Evolutionary conservation across 495 filamentous ascomycete species (phyloP).

Genomic region (Mytilinidion resinicola): DNA sequence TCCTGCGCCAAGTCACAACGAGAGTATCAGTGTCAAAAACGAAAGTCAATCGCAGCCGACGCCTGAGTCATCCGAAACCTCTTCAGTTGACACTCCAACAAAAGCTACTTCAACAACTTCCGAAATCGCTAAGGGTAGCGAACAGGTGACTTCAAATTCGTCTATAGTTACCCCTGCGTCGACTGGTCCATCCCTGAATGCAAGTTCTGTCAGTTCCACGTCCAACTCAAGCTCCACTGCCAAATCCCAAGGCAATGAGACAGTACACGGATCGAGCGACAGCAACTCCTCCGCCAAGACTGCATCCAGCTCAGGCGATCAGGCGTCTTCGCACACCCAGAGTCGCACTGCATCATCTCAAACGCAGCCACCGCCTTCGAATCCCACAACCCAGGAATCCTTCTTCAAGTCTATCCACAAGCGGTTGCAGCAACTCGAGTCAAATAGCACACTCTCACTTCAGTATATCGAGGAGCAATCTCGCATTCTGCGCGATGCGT

Average conservation of each 20-base stretch:
- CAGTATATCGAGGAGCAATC: conserved; percentile 98
- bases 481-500: conserved; percentile 81
- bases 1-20: too few species aligned
- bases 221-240: not conserved
- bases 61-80: too few species aligned
- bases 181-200: not conserved
- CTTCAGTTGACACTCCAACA: too few species aligned
- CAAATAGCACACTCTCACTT: conserved; percentile 85
- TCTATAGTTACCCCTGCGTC: too few species aligned
- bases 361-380: conserved; percentile 53
- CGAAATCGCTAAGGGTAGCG: too few species aligned
- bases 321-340: conserved; percentile 10
- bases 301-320: conserved; percentile 5
- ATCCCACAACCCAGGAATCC: conserved; percentile 85
- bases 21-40: too few species aligned
- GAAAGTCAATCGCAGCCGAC: too few species aligned
- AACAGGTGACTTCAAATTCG: too few species aligned
- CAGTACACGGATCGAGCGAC: not conserved
- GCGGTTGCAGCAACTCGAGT: conserved; percentile 81
- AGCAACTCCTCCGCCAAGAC: conserved; percentile 5
- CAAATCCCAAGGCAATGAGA: not conserved
- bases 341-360: conserved; percentile 35
- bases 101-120: too few species aligned
- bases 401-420: conserved; percentile 97
- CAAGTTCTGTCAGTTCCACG: not conserved